Evolutionary conservation across 305 asterid genomes (phyloP).

Genomic region (Lippia alba): DNA sequence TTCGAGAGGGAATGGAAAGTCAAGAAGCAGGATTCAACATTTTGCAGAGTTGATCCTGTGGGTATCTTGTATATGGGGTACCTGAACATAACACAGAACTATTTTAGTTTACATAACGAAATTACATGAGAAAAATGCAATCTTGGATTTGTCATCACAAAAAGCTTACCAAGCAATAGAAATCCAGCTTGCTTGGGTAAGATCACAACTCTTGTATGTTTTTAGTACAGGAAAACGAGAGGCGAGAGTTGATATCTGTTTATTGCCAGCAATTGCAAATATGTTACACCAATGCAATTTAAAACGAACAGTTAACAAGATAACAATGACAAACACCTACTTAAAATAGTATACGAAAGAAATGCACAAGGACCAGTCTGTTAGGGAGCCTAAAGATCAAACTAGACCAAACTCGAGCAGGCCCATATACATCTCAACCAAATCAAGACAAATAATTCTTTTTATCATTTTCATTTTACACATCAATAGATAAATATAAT

Average conservation of each 20-base stretch:
- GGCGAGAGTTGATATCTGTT: conserved; percentile 75
- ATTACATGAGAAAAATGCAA: neutral
- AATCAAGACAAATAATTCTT: too few species aligned
- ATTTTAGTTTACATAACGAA: conserved; percentile 20
- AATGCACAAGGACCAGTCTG: neutral
- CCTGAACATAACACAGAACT: conserved; percentile 49
- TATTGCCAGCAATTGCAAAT: conserved; percentile 28
- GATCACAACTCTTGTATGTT: conserved; percentile 79
- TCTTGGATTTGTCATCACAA: neutral
- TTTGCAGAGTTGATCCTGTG: conserved; percentile 82
- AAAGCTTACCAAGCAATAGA: conserved; percentile 89
- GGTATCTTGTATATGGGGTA: conserved; percentile 94
- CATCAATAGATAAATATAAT: too few species aligned
- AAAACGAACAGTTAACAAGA: neutral
- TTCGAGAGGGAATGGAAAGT: conserved; percentile 85
- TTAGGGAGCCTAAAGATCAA: too few species aligned
- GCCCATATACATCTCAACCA: too few species aligned
- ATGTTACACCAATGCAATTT: conserved; percentile 13
- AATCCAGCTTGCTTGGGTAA: conserved; percentile 86
- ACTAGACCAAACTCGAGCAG: too few species aligned
- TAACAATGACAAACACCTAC: neutral
- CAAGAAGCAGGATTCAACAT: conserved; percentile 82
- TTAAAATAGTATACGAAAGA: neutral
- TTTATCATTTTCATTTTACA: neutral
- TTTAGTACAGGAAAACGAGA: conserved; percentile 67